These are phyloP conservation scores for Sclerotinia borealis DNA, from an alignment of 2,329 filamentous ascomycete genomes.

Conservation along the genomic window DNA sequence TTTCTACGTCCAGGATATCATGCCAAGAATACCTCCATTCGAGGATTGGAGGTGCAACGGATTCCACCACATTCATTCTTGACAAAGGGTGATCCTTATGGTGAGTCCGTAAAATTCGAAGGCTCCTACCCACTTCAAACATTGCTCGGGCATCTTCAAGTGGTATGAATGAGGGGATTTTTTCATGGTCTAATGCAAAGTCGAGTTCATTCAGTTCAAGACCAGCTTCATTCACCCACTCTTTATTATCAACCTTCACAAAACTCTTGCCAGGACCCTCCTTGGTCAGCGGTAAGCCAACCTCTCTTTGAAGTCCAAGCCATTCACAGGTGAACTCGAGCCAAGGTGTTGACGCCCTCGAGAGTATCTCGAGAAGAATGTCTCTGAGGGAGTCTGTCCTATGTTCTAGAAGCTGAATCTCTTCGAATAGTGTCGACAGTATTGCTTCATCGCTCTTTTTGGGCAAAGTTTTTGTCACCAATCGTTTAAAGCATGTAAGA, in stretches of 20 bases:
- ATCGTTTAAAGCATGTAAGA: constrained; percentile 29
- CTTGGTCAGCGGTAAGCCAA: constrained; percentile 48
- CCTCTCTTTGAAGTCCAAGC: constrained; percentile 62
- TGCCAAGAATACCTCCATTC: constrained; percentile 69
- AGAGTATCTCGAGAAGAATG: constrained; percentile 61
- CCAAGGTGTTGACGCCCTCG: constrained; percentile 59
- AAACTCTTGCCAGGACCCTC: constrained; percentile 47
- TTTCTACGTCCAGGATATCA: constrained; percentile 58
- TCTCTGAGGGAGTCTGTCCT: constrained; percentile 54
- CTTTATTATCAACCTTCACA: constrained; percentile 50
- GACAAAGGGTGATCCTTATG: constrained; percentile 67
- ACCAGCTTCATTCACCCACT: constrained; percentile 53
- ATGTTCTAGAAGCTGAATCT: constrained; percentile 58
- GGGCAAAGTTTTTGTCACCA: constrained; percentile 25
- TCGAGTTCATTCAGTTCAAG: constrained; percentile 52
- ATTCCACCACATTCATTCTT: constrained; percentile 41
- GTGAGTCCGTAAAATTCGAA: constrained; percentile 64
- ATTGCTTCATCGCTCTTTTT: constrained; percentile 52
- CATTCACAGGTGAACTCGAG: constrained; percentile 63
- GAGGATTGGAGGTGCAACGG: constrained; percentile 49
- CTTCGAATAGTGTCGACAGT: constrained; percentile 54
- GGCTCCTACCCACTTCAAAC: constrained; percentile 74
- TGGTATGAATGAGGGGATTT: constrained; percentile 67
- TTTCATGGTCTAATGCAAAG: constrained; percentile 55
- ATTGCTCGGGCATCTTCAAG: constrained; percentile 62